These are phyloP conservation scores for Sugiyamaella qingdaonensis DNA, from an alignment of 805 yeast species.

Conservation along the genomic window DNA sequence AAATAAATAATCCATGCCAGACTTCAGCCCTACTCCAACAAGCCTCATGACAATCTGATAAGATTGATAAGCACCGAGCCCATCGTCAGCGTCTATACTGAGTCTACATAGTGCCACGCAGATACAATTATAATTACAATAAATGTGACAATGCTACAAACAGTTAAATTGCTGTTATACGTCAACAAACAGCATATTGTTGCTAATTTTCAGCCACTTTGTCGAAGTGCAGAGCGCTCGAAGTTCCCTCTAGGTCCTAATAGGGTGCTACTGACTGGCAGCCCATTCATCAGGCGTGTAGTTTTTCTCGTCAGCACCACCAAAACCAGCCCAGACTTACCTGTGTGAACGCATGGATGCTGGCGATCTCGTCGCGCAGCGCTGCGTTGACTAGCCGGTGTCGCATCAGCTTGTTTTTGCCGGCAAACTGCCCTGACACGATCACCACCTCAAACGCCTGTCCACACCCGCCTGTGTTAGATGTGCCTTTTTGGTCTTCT, in stretches of 20 bases:
- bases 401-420: constrained; percentile 80
- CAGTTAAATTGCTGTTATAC: too few species aligned
- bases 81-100: neutral
- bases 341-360: constrained; percentile 94
- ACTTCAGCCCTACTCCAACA: neutral
- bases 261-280: too few species aligned
- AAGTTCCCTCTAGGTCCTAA: too few species aligned
- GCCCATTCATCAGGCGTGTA: constrained; percentile 90
- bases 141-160: too few species aligned
- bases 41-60: neutral
- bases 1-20: too few species aligned
- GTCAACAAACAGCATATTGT: too few species aligned
- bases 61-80: neutral
- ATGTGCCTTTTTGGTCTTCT: too few species aligned
- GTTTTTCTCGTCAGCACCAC: constrained; percentile 24
- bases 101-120: too few species aligned
- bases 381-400: constrained; percentile 80
- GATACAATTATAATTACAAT: too few species aligned
- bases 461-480: constrained; percentile 79
- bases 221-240: too few species aligned
- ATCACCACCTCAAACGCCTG: constrained; percentile 94
- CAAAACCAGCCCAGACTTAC: constrained; percentile 42
- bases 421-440: constrained; percentile 65
- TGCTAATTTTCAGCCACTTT: too few species aligned
- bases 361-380: constrained; percentile 76